phyloP scores from a whole-genome alignment of 371 early-diverging fungal genomes.

The Choanephora cucurbitarum region DNA sequence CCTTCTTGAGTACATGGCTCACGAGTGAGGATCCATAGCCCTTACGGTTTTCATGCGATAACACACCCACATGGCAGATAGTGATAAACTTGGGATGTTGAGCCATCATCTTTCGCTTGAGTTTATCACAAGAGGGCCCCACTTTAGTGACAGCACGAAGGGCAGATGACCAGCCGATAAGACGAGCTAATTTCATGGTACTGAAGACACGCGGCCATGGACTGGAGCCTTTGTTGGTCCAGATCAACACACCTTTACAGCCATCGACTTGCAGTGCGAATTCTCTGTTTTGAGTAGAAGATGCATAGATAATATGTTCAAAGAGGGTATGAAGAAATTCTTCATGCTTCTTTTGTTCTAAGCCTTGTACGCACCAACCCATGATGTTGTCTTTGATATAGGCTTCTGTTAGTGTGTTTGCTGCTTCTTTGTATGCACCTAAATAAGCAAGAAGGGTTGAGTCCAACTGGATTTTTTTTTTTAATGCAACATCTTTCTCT shows the following conservation, averaged over 20 bases:
- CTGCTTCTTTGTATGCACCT: constrained; percentile 54
- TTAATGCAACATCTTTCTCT: not conserved
- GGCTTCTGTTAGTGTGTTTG: constrained; percentile 45
- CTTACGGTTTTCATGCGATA: constrained; percentile 49
- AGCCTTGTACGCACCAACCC: constrained; percentile 33
- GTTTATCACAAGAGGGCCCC: constrained; percentile 37
- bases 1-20: constrained; percentile 35
- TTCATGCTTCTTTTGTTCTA: constrained; percentile 25
- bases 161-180: constrained; percentile 39
- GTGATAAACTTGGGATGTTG: constrained; percentile 29
- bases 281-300: constrained; percentile 39
- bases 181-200: constrained; percentile 33
- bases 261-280: constrained; percentile 50
- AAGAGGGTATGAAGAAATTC: constrained; percentile 38
- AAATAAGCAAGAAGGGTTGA: not conserved
- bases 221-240: constrained; percentile 36
- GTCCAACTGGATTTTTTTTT: constrained; percentile 1
- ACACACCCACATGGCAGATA: constrained; percentile 44
- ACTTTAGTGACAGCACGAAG: constrained; percentile 33
- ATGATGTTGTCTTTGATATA: constrained; percentile 29
- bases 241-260: constrained; percentile 47
- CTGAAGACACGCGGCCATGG: constrained; percentile 35
- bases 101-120: constrained; percentile 35
- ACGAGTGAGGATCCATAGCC: constrained; percentile 44
- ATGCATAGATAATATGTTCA: constrained; percentile 35